A percentile compares a stretch with the other conserved stretches of the same genome.
Conservation (phyloP, 306 rosid genomes). For the Rosa multiflora region DNA sequence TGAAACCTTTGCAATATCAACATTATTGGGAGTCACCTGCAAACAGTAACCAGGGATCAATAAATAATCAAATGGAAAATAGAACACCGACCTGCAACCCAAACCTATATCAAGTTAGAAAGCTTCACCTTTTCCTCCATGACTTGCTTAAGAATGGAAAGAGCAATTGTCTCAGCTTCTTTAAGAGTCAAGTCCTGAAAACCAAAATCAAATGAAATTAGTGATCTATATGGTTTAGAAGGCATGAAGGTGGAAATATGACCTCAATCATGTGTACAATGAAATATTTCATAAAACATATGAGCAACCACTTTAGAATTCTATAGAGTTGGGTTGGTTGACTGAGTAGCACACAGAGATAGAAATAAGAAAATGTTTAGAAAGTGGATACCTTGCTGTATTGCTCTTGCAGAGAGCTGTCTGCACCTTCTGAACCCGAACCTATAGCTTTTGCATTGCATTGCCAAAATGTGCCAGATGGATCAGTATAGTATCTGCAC, state of each 20-base stretch:
- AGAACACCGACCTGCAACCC: not conserved
- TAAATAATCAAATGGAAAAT: not conserved
- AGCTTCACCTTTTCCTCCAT: slow-evolving; percentile 96
- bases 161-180: slow-evolving; percentile 97
- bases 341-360: too few relatives aligned
- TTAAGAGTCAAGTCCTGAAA: slow-evolving; percentile 83
- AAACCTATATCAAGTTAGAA: not conserved
- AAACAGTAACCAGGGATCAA: slow-evolving; percentile 10
- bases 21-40: slow-evolving; percentile 94
- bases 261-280: not conserved
- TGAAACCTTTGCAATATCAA: slow-evolving; percentile 92
- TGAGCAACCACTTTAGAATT: not conserved
- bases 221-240: not conserved
- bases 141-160: slow-evolving; percentile 95
- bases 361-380: not conserved
- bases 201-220: not conserved
- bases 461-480: slow-evolving; percentile 99
- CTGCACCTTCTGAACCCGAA: slow-evolving; percentile 99
- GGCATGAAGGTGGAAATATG: not conserved
- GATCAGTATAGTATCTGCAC: slow-evolving; percentile 90
- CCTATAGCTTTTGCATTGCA: slow-evolving; percentile 99
- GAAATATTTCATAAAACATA: not conserved
- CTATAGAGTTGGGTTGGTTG: not conserved
- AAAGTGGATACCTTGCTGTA: slow-evolving; percentile 73
- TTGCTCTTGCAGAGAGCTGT: slow-evolving; percentile 97